Percentiles rank a stretch among this genome's conserved stretches.
Conservation (phyloP, 257 asterid genomes). For the Gentiana straminea region DNA sequence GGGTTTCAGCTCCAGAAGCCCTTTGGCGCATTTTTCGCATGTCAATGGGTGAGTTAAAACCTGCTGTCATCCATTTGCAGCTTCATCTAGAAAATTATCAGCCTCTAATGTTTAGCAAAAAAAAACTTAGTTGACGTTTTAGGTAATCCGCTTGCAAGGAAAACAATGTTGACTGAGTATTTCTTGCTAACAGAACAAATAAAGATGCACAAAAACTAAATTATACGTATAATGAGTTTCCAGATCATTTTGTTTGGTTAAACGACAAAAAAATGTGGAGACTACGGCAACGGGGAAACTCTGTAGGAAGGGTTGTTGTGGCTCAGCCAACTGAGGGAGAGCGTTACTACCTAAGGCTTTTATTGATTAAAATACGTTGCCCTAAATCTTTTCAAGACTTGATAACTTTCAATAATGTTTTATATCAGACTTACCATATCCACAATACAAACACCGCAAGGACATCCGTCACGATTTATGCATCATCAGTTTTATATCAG, state of each 20-base stretch:
- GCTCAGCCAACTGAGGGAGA: neutral
- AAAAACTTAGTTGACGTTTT: neutral
- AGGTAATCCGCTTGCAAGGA: neutral
- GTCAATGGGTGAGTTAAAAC: neutral
- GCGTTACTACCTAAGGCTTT: neutral
- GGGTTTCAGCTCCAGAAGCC: neutral
- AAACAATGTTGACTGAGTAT: neutral
- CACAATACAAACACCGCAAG: rapidly evolving
- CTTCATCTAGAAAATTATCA: neutral
- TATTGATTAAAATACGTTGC: neutral
- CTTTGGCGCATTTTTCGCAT: neutral
- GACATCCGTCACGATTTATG: too few relatives aligned
- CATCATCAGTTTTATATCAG: too few relatives aligned
- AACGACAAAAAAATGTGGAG: too few relatives aligned
- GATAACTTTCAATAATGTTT: too few relatives aligned
- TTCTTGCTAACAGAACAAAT: neutral
- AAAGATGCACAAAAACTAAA: neutral
- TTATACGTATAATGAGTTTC: neutral
- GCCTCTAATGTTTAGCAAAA: neutral
- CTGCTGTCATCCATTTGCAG: too few relatives aligned
- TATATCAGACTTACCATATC: neutral
- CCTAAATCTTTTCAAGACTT: neutral
- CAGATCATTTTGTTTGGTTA: neutral
- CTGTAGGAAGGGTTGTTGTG: neutral
- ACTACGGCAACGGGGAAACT: neutral